Base-by-base conservation (phyloP, 345 rosid species). In the Trapa bicornis region DNA sequence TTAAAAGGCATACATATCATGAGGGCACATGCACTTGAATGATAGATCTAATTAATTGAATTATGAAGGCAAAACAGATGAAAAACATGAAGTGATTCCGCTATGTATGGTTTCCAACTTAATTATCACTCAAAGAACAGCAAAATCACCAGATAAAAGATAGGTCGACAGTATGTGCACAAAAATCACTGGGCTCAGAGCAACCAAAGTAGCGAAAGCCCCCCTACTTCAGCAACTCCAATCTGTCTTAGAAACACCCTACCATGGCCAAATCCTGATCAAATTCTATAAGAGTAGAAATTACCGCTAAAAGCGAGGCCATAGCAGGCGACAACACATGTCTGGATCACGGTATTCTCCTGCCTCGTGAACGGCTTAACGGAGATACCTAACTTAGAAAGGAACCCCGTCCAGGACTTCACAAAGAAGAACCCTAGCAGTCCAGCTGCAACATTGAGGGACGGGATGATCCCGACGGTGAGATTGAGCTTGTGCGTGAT, bases 301-400 rank as follows among this genome's bases (percentile, higher is more conserved):
- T 37, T 75, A 84, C 98, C 96, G 72, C 96, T 92, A 70, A 77
- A 89, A 37, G 96, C 96, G 60, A 92, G 93, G 80, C 96, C 96
- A 33, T 89, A 92, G 77, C 96, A 87, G 48, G 96, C 98, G 15
- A 92, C 98, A 29, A 92, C 96, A 68, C 96, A 88, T 52, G 98
- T 92, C 75, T 92, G 98, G 50, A 92, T 86, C 61, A 92, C 96
- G 43, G 96, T 86, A 76, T 89, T 89, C 83, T 92, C 98, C 77
- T 92, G 96, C 75, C 85, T 85, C 16, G 96, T 89, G 67, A 92
- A 92, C 0, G 93, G 96, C 65, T 79, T 69, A 38, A 83, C 79
- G 5, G 79, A 69, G 70, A 86, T 67, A 11, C 98, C 98, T 9
- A 89, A 75, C 66, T 76, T 77, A 36, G 87, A 76, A 47, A 87